Base-by-base conservation (phyloP, 768 basidiomycete species). In the Lactarius indigo region DNA sequence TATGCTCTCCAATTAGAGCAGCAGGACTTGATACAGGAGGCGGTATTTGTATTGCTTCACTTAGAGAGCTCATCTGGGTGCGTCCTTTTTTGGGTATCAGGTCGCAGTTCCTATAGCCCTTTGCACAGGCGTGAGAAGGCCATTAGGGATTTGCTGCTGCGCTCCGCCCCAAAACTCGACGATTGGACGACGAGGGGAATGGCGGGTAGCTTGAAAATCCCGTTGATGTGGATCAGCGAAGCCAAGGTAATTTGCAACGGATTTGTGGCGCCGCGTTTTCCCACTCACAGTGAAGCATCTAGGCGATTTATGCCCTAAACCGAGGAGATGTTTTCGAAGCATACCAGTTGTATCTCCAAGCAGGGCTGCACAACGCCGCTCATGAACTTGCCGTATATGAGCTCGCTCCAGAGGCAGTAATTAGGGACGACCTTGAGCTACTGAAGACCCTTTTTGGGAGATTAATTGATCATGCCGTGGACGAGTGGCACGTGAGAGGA, bases 1-100 rank as follows among this genome's bases (percentile, higher is more conserved):
- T 99, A 96, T 74, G 96, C 96, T 0, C 81, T 85, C 58, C 92
- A 97, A 75, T 78, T 99, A 68, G 96, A 98, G 77, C 82, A 82
- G 60, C 78, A 85, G 64, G 94, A 89, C 20, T 81, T 90, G 82
- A 84, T 96, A 71, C 88, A 92, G 72, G 91, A 94, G 76, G 91
- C 94, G 5, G 83, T 85, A 3, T 98, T 98, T 73, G 92, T 98
- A 5, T 78, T 97, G 65, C 79, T 98, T 63, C 95, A 98, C 75
- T 78, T 98, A 12, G 92, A 96, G 74, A 86, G 88, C 26, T 83
- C 87, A 20, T 80, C 82, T 28, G 90, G 92, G 96, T 96, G n/a
- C n/a, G 68, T 71, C 10, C 72, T 50, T 62, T 28, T 59, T 8
- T 72, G 31, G 39, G n/a, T 35, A 17, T 42, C 54, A 35, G 61